These are phyloP conservation scores for Tolypocladium ovalisporum DNA, from an alignment of 2,329 filamentous ascomycete species.

Conservation along the genomic window DNA sequence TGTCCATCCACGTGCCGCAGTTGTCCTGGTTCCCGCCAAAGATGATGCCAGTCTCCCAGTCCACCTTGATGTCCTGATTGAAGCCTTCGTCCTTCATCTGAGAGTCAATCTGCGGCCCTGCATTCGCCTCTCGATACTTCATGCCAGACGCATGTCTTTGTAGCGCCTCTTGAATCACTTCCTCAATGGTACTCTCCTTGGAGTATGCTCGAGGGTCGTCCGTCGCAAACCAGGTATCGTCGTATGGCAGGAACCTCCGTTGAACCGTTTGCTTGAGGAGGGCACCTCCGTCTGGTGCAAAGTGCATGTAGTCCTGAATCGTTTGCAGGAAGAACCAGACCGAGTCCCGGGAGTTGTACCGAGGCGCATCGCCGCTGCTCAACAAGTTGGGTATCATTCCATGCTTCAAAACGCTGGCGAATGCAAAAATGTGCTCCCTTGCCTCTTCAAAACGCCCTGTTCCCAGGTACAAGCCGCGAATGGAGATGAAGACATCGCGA, in stretches of 20 bases:
- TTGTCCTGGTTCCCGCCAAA: conserved; percentile 92
- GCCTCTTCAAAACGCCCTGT: conserved; percentile 84
- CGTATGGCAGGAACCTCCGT: conserved; percentile 84
- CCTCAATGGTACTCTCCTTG: conserved; percentile 68
- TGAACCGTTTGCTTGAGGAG: conserved; percentile 69
- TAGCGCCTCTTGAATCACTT: conserved; percentile 85
- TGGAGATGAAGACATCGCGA: conserved; percentile 90
- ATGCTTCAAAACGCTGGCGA: conserved; percentile 93
- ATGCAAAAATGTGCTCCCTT: conserved; percentile 86
- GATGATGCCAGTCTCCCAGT: conserved; percentile 82
- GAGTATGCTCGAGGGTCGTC: conserved; percentile 82
- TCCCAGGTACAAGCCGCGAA: conserved; percentile 82
- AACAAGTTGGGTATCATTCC: conserved; percentile 96
- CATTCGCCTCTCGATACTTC: conserved; percentile 90
- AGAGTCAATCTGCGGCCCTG: conserved; percentile 74
- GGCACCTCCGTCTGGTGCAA: conserved; percentile 64
- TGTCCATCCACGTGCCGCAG: conserved; percentile 99
- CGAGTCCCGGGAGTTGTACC: conserved; percentile 93
- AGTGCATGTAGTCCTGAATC: conserved; percentile 82
- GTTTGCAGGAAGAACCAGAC: conserved; percentile 97
- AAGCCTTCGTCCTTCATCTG: conserved; percentile 94
- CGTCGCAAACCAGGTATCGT: conserved; percentile 85
- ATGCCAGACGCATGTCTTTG: conserved; percentile 86
- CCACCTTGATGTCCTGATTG: conserved; percentile 79
- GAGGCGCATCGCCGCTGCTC: conserved; percentile 70